Evolutionary conservation across 306 rosid genomes (phyloP).

Genomic region (Cotoneaster glaucophyllus): DNA sequence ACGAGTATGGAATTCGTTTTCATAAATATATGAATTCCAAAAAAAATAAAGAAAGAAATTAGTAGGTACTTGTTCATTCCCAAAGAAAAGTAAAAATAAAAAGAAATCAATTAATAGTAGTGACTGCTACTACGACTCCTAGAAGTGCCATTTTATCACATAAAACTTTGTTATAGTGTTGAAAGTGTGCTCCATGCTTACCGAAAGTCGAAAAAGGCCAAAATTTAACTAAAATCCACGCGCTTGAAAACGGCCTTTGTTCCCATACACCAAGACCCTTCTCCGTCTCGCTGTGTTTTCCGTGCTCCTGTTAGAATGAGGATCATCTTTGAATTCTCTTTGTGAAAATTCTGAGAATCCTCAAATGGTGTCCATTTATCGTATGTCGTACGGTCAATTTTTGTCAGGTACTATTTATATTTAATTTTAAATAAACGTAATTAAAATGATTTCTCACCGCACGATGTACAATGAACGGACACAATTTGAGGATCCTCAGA

Average conservation of each 20-base stretch:
- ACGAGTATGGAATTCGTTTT: too few relatives aligned
- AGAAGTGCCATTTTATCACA: background rate
- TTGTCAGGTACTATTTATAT: too few relatives aligned
- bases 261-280: background rate
- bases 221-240: constrained; percentile 5
- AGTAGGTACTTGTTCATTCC: background rate
- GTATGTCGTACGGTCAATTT: too few relatives aligned
- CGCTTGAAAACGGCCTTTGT: background rate
- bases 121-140: background rate
- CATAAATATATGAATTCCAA: background rate
- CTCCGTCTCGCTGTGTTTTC: constrained; percentile 2
- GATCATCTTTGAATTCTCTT: too few relatives aligned
- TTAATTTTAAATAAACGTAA: too few relatives aligned
- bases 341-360: too few relatives aligned
- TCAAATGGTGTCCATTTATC: too few relatives aligned
- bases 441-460: too few relatives aligned
- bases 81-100: background rate
- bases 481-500: too few relatives aligned
- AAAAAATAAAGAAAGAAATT: background rate
- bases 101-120: background rate
- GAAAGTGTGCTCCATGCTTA: background rate
- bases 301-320: too few relatives aligned
- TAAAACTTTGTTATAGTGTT: background rate
- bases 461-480: too few relatives aligned
- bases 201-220: background rate